These are phyloP conservation scores for Gleditsia sinensis DNA, from an alignment of 306 rosid species.

Conservation along the genomic window DNA sequence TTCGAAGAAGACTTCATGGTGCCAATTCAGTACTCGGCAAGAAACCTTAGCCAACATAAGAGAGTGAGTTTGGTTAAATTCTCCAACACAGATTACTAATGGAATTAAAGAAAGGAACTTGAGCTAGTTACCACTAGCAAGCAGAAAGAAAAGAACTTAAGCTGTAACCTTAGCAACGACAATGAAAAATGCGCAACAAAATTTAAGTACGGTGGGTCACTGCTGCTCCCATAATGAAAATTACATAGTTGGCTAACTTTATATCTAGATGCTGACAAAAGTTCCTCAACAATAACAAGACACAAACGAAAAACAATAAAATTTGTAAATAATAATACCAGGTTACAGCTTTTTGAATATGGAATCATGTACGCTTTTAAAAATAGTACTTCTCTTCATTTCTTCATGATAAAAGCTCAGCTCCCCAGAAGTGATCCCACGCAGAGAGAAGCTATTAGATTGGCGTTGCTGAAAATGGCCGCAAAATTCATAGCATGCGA, in stretches of 20 bases:
- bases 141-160: conserved; percentile 17
- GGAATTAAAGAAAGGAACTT: conserved; percentile 31
- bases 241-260: conserved; percentile 37
- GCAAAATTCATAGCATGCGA: conserved; percentile 51
- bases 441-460: conserved; percentile 29
- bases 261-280: conserved; percentile 36
- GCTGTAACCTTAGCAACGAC: conserved; percentile 29
- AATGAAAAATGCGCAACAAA: conserved; percentile 32
- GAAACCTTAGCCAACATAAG: conserved; percentile 20
- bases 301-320: conserved; percentile 27
- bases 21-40: conserved; percentile 16
- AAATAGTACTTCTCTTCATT: conserved; percentile 45
- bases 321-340: conserved; percentile 28
- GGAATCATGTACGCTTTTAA: conserved; percentile 36
- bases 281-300: not conserved
- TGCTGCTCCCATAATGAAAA: conserved; percentile 39
- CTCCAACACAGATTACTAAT: not conserved
- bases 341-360: conserved; percentile 30
- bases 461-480: conserved; percentile 52
- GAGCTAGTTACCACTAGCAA: conserved; percentile 38
- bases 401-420: conserved; percentile 44
- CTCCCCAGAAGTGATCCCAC: conserved; percentile 34
- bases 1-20: no score
- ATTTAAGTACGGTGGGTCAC: conserved; percentile 46
- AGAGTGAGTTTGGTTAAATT: conserved; percentile 22